phyloP scores from a whole-genome alignment of 1,284 basidiomycete species.

The Neolentinus lepideus region DNA sequence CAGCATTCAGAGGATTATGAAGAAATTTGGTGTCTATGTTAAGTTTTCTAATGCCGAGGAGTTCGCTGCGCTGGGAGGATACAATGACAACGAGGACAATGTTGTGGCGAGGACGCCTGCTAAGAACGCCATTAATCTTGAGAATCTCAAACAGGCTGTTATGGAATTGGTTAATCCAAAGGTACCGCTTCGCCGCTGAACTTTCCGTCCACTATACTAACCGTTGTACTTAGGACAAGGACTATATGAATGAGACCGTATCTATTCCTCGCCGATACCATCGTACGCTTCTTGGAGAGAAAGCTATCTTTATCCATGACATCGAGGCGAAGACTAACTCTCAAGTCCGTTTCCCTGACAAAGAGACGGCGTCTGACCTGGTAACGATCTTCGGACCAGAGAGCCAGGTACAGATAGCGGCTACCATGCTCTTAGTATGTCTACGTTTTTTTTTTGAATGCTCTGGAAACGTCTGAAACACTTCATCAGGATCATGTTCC shows the following conservation, averaged over 20 bases:
- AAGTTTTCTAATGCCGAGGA: slow-evolving; percentile 99
- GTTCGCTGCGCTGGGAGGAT: slow-evolving; percentile 91
- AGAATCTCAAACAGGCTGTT: slow-evolving; percentile 92
- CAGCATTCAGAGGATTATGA: slow-evolving; percentile 99
- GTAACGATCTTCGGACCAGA: slow-evolving; percentile 96
- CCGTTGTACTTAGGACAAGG: slow-evolving; percentile 69
- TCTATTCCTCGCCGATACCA: slow-evolving; percentile 93
- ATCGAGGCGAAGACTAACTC: slow-evolving; percentile 97
- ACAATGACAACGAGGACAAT: slow-evolving; percentile 98
- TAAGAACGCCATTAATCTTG: slow-evolving; percentile 94
- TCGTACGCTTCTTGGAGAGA: slow-evolving; percentile 90
- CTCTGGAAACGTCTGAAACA: slow-evolving; percentile 9
- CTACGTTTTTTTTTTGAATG: slow-evolving; percentile 3
- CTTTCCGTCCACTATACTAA: slow-evolving; percentile 6
- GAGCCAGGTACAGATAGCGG: slow-evolving; percentile 93
- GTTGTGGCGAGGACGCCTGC: slow-evolving; percentile 96
- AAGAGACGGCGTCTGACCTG: slow-evolving; percentile 87
- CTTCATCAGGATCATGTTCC: slow-evolving; percentile 83
- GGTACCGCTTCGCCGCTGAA: slow-evolving; percentile 33
- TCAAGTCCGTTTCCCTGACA: slow-evolving; percentile 90
- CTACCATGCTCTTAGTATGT: slow-evolving; percentile 87
- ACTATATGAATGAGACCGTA: slow-evolving; percentile 91
- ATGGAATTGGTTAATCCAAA: slow-evolving; percentile 98
- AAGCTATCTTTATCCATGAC: slow-evolving; percentile 94
- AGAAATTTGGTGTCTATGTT: slow-evolving; percentile 98